Conservation (phyloP, 768 basidiomycete genomes). For the Hygrocybe coccinea region DNA sequence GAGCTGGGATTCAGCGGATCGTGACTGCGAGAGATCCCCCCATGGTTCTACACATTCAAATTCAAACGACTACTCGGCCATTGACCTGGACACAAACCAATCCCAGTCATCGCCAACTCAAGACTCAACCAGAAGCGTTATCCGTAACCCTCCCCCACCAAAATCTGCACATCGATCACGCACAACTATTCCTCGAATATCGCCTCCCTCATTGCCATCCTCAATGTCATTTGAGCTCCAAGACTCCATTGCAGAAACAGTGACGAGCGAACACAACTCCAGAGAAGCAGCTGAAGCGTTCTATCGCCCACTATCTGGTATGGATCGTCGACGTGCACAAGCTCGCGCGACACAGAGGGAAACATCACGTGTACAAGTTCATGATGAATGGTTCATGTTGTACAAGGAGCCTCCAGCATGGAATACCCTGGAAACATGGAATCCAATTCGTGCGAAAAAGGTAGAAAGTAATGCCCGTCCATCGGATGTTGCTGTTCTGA, state of each 20-base stretch:
- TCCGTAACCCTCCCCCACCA: neutral
- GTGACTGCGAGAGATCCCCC: neutral
- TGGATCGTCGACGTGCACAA: neutral
- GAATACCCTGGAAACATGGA: slow-evolving; percentile 21
- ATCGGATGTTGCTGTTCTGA: neutral
- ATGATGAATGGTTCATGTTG: slow-evolving; percentile 30
- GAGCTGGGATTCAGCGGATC: no score
- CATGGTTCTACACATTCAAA: no score
- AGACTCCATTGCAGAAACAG: slow-evolving; percentile 11
- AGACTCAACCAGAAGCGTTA: neutral
- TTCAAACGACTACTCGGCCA: no score
- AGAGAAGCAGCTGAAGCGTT: slow-evolving; percentile 7
- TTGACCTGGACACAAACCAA: no score
- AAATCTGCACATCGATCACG: neutral
- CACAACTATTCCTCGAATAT: neutral
- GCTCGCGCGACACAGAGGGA: neutral
- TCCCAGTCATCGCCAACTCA: no score
- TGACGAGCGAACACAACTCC: slow-evolving; percentile 8
- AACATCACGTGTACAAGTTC: neutral
- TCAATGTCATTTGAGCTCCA: neutral
- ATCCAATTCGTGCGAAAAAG: neutral
- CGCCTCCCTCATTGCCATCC: neutral
- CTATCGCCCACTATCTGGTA: slow-evolving; percentile 4
- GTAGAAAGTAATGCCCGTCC: neutral
- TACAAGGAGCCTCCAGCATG: slow-evolving; percentile 38